Percentiles rank a stretch among this genome's conserved stretches.
Evolutionary conservation across 2,329 filamentous ascomycete species (phyloP).

Genomic region (Celoporthe dispersa): DNA sequence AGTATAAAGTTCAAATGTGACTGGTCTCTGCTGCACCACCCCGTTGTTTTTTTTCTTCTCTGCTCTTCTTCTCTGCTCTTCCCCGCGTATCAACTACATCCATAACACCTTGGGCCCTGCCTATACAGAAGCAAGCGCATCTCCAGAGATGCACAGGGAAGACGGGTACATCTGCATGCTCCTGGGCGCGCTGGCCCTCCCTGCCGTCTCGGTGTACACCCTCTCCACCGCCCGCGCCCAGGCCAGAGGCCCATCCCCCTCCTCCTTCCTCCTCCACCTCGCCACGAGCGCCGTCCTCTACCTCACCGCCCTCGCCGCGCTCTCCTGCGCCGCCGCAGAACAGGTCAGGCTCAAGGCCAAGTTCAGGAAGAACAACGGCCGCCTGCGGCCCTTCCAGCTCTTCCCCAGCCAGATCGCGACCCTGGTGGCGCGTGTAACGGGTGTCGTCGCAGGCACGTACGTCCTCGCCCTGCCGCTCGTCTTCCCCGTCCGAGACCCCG

Average conservation of each 20-base stretch:
- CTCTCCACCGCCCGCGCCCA: background rate
- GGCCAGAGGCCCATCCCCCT: background rate
- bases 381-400: constrained; percentile 4
- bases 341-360: background rate
- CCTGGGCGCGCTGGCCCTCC: constrained; percentile 7
- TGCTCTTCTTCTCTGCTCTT: too few relatives aligned
- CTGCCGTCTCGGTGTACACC: constrained; percentile 3
- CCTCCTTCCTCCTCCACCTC: constrained; percentile 4
- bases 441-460: constrained; percentile 1
- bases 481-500: background rate
- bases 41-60: too few relatives aligned
- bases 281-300: background rate
- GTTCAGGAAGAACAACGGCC: background rate
- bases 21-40: background rate
- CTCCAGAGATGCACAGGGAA: background rate
- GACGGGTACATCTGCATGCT: constrained; percentile 8
- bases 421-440: constrained; percentile 3
- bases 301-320: constrained; percentile 7
- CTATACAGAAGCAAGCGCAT: background rate
- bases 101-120: background rate
- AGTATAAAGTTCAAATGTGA: background rate
- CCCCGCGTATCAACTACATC: too few relatives aligned
- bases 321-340: constrained; percentile 16
- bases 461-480: constrained; percentile 9
- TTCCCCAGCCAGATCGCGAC: constrained; percentile 6